Percentiles rank a stretch among this genome's conserved stretches.
These are phyloP conservation scores for Amphicarpaea edgeworthii DNA, from an alignment of 306 rosid genomes.

Conservation along the genomic window DNA sequence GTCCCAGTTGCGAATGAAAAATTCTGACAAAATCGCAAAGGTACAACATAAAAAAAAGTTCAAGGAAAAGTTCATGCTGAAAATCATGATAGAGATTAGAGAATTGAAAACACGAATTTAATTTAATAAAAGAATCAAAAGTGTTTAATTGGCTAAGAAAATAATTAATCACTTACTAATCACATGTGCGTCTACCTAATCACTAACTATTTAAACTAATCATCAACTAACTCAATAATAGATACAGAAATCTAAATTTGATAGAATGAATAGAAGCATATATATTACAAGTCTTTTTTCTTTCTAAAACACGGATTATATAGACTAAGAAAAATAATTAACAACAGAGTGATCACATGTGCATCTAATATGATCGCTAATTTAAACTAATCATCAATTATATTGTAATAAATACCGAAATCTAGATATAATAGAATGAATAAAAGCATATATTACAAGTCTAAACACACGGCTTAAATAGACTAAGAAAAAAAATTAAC, in stretches of 20 bases:
- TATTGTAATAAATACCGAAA: neutral
- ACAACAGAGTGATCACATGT: neutral
- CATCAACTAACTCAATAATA: slow-evolving; percentile 7
- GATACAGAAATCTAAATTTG: neutral
- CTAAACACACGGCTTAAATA: neutral
- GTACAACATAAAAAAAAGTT: neutral
- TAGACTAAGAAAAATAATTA: neutral
- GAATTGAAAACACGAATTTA: neutral
- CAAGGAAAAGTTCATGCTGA: neutral
- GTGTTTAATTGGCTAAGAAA: neutral
- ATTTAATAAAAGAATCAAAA: neutral
- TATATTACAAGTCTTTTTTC: neutral
- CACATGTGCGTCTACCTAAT: slow-evolving; percentile 8
- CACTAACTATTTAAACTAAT: neutral
- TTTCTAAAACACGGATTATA: neutral
- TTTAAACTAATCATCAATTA: neutral
- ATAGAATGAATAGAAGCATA: neutral
- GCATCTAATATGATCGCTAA: neutral
- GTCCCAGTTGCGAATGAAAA: neutral
- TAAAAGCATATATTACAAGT: neutral
- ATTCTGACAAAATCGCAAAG: neutral
- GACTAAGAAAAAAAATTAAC: neutral
- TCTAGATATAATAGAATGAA: neutral
- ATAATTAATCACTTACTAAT: neutral
- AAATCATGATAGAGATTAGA: neutral